phyloP scores from a whole-genome alignment of 495 filamentous ascomycete species.

The Amniculicola lignicola region DNA sequence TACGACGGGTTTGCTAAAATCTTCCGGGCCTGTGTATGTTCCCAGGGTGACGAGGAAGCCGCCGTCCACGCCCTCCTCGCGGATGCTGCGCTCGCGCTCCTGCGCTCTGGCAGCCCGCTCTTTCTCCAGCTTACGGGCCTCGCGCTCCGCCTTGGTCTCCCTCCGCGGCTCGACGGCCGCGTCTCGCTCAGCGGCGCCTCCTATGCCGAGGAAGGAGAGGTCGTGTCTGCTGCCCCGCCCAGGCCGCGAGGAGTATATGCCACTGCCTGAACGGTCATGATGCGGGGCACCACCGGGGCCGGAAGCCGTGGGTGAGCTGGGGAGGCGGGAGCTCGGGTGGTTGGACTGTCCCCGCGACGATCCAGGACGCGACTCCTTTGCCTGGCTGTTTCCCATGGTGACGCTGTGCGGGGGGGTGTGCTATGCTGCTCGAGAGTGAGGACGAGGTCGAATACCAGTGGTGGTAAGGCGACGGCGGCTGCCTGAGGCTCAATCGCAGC shows the following conservation, averaged over 20 bases:
- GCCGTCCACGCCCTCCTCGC: constrained; percentile 89
- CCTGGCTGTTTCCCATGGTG: constrained; percentile 46
- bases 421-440: not conserved
- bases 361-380: constrained; percentile 38
- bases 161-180: constrained; percentile 37
- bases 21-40: constrained; percentile 85
- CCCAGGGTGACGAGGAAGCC: constrained; percentile 94
- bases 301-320: constrained; percentile 34
- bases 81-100: constrained; percentile 89
- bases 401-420: constrained; percentile 1
- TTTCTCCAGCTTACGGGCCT: constrained; percentile 78
- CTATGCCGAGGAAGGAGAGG: constrained; percentile 39
- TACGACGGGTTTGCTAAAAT: constrained; percentile 87
- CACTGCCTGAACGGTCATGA: constrained; percentile 28
- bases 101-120: constrained; percentile 69
- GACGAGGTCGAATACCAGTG: constrained; percentile 5
- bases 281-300: constrained; percentile 16
- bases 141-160: constrained; percentile 88
- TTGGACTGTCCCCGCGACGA: constrained; percentile 27
- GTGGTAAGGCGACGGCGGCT: not conserved
- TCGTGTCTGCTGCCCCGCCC: constrained; percentile 41
- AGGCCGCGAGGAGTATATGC: constrained; percentile 35
- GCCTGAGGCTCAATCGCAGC: not conserved
- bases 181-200: constrained; percentile 29
- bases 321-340: constrained; percentile 23